Base-by-base conservation (phyloP, 163 green algal genomes). In the Botryococcus braunii region DNA sequence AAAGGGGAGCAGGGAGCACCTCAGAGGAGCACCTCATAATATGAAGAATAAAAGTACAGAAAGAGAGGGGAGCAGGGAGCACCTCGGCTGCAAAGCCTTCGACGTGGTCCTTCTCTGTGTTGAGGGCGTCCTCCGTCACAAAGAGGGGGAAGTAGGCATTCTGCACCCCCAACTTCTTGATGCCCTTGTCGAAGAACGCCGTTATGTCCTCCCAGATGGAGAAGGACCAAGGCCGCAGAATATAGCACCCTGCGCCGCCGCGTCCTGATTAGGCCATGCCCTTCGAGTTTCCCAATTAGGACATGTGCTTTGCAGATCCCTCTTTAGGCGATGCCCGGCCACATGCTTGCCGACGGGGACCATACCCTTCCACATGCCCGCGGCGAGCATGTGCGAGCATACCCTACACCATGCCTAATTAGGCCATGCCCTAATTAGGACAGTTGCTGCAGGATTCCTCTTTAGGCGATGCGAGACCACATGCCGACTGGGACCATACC, bases 91-190 rank as follows among this genome's bases (percentile, higher is more conserved):
- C 84, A 77, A 95, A 94, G 31, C 87, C 89, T 73, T 94, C 94
- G 40, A 99, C 89, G 76, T 99, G 94, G 66, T 98, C 90, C 86
- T 98, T 96, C 86, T 99, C 94, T 37, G 80, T 94, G 66, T 91
- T 96, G 21, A 99, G 86, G 43, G 86, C 86, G 37, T 91, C 83
- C 77, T 97, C 86, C 4, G 93, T 95, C 66, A 99, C 92, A 80
- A 99, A 99, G 41, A 98, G 86, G 23, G 94, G 94, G 80, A 99
- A 99, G 86, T 97, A 98, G 31, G 83, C 82, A 77, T 99, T 98
- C 80, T 98, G 80, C 29, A 98, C 92, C 6, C 89, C 93, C 70
- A 95, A 61, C 55, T 86, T 76, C 78, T 96, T 97, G 79, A 98
- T 97, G 68, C 87, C 67, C 41, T 65, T 79, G 64, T 97, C 90